Percentiles rank a stretch among this genome's conserved stretches.
Conservation (phyloP, 345 rosid species). For the Arabidopsis thaliana region TAIR10.1 NC_003075.7:9042001-9042500, state of each 20-base stretch:
- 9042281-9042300: background rate
- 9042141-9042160: background rate
- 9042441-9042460: background rate
- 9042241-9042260: background rate
- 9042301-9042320: no score
- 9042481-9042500: background rate
- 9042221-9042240: background rate
- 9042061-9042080: background rate
- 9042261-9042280: background rate
- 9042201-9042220: background rate
- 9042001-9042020: background rate
- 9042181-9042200: background rate
- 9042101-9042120: slow-evolving; percentile 3
- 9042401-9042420: background rate
- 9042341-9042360: no score
- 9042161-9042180: background rate
- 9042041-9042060: background rate
- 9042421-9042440: no score
- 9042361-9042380: background rate
- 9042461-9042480: background rate
- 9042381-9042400: background rate
- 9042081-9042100: background rate
- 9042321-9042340: no score
- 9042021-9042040: slow-evolving; percentile 2
- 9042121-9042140: slow-evolving; percentile 6